Percentiles rank a stretch among this genome's conserved stretches.
Evolutionary conservation across 2,329 filamentous ascomycete genomes (phyloP).

Genomic region (Aspergillus hortae): DNA sequence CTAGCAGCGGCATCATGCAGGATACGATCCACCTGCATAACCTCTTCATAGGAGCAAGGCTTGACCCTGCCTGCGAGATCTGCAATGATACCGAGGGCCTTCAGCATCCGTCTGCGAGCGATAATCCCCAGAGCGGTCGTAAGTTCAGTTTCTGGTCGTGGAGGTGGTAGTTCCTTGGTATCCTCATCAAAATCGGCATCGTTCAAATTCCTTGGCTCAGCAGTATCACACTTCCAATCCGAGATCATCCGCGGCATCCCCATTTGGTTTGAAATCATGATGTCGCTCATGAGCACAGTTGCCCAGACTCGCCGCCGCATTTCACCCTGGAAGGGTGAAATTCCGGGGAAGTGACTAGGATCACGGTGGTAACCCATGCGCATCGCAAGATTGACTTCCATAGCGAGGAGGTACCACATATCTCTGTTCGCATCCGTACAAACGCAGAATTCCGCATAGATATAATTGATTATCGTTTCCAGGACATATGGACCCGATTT

Average conservation of each 20-base stretch:
- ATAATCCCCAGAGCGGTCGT: constrained; percentile 41
- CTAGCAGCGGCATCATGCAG: constrained; percentile 21
- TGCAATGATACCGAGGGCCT: constrained; percentile 27
- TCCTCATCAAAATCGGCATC: constrained; percentile 57
- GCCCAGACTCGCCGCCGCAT: constrained; percentile 43
- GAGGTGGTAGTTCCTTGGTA: constrained; percentile 47
- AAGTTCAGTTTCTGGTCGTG: constrained; percentile 51
- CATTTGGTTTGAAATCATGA: constrained; percentile 59
- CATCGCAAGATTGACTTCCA: constrained; percentile 56
- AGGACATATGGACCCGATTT: constrained; percentile 52
- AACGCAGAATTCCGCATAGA: constrained; percentile 52
- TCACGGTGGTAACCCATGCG: constrained; percentile 59
- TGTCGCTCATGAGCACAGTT: constrained; percentile 50
- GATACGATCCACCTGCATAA: constrained; percentile 26
- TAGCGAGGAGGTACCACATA: constrained; percentile 51
- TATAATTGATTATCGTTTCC: constrained; percentile 54
- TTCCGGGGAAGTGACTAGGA: constrained; percentile 48
- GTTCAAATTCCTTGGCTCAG: constrained; percentile 53
- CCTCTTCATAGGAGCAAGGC: constrained; percentile 24
- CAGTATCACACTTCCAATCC: constrained; percentile 56
- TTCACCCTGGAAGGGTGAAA: constrained; percentile 55
- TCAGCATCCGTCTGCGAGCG: constrained; percentile 29
- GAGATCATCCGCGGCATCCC: constrained; percentile 60
- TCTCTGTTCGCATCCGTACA: constrained; percentile 52
- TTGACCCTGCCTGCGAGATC: constrained; percentile 27